Evolutionary conservation across 2,329 filamentous ascomycete species (phyloP), one percentile per base, ranked within the genome.

Genomic region (Pseudocercospora pini-densiflorae): DNA sequence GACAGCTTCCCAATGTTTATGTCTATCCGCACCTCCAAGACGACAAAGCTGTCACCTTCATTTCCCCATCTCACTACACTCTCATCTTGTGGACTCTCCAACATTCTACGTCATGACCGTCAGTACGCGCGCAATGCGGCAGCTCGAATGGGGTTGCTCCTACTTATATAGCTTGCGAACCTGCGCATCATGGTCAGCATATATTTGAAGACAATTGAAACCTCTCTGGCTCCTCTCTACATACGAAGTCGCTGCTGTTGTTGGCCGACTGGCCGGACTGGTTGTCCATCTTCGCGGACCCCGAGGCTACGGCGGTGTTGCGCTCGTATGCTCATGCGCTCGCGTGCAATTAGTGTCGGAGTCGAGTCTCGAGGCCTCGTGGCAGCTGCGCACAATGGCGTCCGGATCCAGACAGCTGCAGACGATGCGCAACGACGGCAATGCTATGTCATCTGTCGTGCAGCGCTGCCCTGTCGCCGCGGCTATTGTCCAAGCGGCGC

Each of bases 91-190:
- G 94, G 94, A 76, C 96, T 96, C 81, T 98, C 94, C 75, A 99
- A 85, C 95, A 99, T 99, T 79, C 93, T 97, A 77, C 40, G 40
- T 33, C 29, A 33, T 33, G 23, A 27, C 21, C 45, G 58, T 68
- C 55, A 67, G 49, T 55, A 53, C 33, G 33, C 54, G 51, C 51
- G 45, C 29, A 31, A 49, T 14, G 55, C 9, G 24, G 54, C 24
- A 23, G n/a, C 31, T 40, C 23, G 16, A 16, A 61, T 29, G 21
- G 57, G 12, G 6, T 14, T n/a, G 33, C 36, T 81, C 86, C 81
- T 89, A 98, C 94, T 97, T 97, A 87, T 97, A 98, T 72, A 98
- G 85, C 83, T 98, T 98, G 85, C 94, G 93, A 82, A 98, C 94
- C 94, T 97, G 74, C 53, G 19, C 47, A 33, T 29, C 6, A 47